Conservation (phyloP, 2,329 filamentous ascomycete species). For the Aspergillus candidus region DNA sequence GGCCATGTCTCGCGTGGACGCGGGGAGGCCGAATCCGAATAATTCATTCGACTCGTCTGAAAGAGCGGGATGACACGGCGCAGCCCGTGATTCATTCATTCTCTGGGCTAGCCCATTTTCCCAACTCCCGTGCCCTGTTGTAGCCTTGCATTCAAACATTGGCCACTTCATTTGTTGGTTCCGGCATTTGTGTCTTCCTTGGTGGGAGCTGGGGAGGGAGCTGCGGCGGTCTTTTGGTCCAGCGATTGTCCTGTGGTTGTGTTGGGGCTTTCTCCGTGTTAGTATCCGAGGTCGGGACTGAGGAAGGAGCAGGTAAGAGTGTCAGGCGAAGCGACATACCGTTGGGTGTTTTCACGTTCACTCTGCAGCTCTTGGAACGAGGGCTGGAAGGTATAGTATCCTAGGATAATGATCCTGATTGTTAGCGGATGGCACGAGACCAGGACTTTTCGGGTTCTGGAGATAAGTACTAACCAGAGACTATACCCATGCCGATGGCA, state of each 20-base stretch:
- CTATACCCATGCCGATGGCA: constrained; percentile 36
- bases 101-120: no score
- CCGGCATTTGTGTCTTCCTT: no score
- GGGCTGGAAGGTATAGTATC: constrained; percentile 41
- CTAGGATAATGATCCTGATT: constrained; percentile 19
- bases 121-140: no score
- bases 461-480: constrained; percentile 27
- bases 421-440: constrained; percentile 7
- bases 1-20: no score
- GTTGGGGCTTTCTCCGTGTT: neutral
- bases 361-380: constrained; percentile 32
- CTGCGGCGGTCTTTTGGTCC: neutral
- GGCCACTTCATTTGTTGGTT: no score
- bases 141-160: no score
- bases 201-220: no score
- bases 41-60: no score
- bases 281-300: neutral
- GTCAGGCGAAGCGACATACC: constrained; percentile 7
- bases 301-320: neutral
- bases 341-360: constrained; percentile 19
- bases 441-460: no score
- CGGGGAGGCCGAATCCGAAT: no score
- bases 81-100: no score
- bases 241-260: neutral
- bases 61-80: no score